Base-by-base conservation (phyloP, 1,139 yeast genomes). In the Zygotorulaspora mrakii region DNA sequence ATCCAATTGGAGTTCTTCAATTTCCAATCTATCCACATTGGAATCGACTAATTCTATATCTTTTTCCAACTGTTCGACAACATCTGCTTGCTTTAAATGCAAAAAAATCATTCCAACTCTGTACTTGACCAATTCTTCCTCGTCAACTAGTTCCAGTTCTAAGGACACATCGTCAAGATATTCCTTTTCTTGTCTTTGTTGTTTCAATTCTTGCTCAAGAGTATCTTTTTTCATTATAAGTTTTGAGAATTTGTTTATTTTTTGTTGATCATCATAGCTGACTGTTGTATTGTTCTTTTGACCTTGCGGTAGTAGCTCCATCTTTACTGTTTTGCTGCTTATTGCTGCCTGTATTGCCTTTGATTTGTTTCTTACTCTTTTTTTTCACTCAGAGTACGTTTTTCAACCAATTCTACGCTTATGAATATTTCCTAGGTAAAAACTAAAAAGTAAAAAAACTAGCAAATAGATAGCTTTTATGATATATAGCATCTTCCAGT, bases 231-330 rank as follows among this genome's bases (percentile, higher is more conserved):
- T 77, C 49, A 78, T 70, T 47, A 88, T 85, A 47, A 88, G 71
- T 38, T 88, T 82, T 17, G 96, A 86, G 57, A 91, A 91, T 59
- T 79, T 77, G 62, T 91, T 91, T 67, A 91, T 91, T 57, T 77
- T 77, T 58, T 83, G 80, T 66, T 91, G 98, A 62, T 91, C 97
- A 45, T 77, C 88, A 79, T 89, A 84, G 18, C 79, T 70, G 17
- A 91, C 98, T 56, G 86, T 94, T 0, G 77, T 74, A 13, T 79
- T 80, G 59, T 84, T 83, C 47, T 67, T 66, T 56, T 79, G 78
- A 4, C 86, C 86, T 54, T 77, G 76, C 3, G 87, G 86, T 47
- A 80, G 69, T 50, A 77, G 63, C 52, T 74, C 78, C 78, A 74
- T 73, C 20, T 26, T 42, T 33, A 13, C 10, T n/a, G 11, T n/a